phyloP scores from a whole-genome alignment of 2,329 filamentous ascomycete genomes.

The Pseudogymnoascus verrucosus region DNA sequence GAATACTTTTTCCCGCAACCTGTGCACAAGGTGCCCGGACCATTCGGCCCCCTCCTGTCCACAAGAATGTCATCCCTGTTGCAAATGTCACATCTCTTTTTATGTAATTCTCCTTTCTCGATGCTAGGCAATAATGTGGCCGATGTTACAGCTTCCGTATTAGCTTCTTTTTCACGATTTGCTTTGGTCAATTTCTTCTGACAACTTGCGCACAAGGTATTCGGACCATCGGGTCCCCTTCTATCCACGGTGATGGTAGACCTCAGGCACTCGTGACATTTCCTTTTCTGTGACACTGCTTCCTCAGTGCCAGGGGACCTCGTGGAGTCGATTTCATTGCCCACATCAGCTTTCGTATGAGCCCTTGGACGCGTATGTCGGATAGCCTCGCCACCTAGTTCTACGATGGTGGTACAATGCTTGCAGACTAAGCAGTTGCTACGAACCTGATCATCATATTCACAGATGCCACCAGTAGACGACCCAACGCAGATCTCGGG shows the following conservation, averaged over 20 bases:
- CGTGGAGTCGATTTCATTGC: neutral
- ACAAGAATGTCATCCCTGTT: neutral
- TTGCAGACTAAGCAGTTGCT: neutral
- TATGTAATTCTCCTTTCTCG: too few relatives aligned
- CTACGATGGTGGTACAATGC: neutral
- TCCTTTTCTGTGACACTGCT: neutral
- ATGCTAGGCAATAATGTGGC: too few relatives aligned
- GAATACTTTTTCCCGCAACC: neutral
- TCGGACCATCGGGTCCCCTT: neutral
- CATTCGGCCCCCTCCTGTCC: neutral
- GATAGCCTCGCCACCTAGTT: neutral
- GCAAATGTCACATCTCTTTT: neutral
- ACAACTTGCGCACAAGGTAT: neutral
- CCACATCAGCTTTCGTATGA: neutral
- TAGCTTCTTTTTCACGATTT: neutral
- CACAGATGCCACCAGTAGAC: neutral
- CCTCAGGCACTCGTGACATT: neutral
- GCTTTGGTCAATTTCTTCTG: neutral
- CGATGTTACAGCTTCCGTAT: neutral
- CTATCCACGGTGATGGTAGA: neutral
- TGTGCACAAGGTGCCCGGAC: neutral
- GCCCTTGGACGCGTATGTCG: neutral
- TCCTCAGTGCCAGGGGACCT: neutral
- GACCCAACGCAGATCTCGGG: neutral
- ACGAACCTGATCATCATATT: neutral